These are phyloP conservation scores for Cyberlindnera veronae DNA, from an alignment of 805 yeast species.

Conservation along the genomic window DNA sequence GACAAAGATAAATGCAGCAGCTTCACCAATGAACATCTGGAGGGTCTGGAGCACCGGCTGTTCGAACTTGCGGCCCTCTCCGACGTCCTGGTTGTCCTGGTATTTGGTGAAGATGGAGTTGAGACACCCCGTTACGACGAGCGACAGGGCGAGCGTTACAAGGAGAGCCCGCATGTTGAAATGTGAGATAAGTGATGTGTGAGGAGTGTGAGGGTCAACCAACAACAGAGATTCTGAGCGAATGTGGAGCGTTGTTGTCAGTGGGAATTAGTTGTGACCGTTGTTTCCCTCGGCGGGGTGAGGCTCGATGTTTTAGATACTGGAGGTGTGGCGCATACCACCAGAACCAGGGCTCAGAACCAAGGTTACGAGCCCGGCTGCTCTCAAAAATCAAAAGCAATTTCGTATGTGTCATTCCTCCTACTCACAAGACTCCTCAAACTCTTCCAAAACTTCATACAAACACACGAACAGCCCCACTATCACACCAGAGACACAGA, in stretches of 20 bases:
- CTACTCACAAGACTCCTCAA: not conserved
- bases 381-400: not conserved
- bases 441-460: not conserved
- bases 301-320: too few relatives aligned
- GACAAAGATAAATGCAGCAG: slow-evolving; percentile 44
- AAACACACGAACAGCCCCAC: too few relatives aligned
- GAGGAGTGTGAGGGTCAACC: not conserved
- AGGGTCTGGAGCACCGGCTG: slow-evolving; percentile 78
- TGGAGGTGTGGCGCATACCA: too few relatives aligned
- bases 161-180: slow-evolving; percentile 16
- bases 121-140: slow-evolving; percentile 64
- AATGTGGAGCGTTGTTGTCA: too few relatives aligned
- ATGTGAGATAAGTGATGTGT: not conserved
- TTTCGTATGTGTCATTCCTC: slow-evolving; percentile 4
- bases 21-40: slow-evolving; percentile 80
- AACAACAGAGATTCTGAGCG: too few relatives aligned
- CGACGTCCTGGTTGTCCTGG: slow-evolving; percentile 74
- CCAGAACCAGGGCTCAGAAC: too few relatives aligned
- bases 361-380: too few relatives aligned
- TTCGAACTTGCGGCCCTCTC: slow-evolving; percentile 49
- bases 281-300: too few relatives aligned
- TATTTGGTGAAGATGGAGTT: slow-evolving; percentile 72
- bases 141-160: slow-evolving; percentile 37
- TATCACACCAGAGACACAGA: too few relatives aligned
- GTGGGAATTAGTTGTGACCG: too few relatives aligned